A percentile compares a stretch with the other conserved stretches of the same genome.
Evolutionary conservation across 306 rosid genomes (phyloP).

Genomic region (Benincasa hispida): DNA sequence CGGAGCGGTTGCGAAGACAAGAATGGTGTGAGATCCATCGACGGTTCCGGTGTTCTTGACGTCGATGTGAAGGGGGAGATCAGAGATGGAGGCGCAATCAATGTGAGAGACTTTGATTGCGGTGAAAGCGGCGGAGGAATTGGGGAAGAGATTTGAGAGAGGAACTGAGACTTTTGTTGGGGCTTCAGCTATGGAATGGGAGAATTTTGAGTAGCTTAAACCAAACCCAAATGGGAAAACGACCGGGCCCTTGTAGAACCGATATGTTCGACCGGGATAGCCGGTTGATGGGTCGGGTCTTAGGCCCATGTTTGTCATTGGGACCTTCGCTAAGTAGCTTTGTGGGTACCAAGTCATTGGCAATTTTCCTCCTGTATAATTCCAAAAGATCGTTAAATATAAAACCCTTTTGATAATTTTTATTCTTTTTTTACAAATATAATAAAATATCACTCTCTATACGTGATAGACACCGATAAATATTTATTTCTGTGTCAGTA

Average conservation of each 20-base stretch:
- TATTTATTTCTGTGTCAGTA: too few species aligned
- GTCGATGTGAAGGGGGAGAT: conserved; percentile 29
- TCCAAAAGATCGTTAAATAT: neutral
- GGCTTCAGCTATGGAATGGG: conserved; percentile 30
- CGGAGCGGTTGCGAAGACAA: conserved; percentile 47
- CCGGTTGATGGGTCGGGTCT: conserved; percentile 44
- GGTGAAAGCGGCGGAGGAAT: conserved; percentile 23
- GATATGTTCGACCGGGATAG: conserved; percentile 84
- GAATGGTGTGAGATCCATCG: conserved; percentile 67
- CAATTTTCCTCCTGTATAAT: conserved; percentile 29
- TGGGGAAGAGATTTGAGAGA: conserved; percentile 12
- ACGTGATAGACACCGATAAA: too few species aligned
- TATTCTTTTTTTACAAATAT: too few species aligned
- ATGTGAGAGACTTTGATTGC: conserved; percentile 36
- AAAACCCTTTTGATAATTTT: too few species aligned
- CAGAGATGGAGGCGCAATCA: conserved; percentile 25
- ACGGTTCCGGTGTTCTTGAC: conserved; percentile 47
- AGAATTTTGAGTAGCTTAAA: conserved; percentile 50
- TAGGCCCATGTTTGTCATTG: conserved; percentile 84
- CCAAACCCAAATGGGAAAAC: conserved; percentile 80
- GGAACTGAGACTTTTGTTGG: conserved; percentile 31
- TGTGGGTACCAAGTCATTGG: conserved; percentile 96
- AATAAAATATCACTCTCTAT: too few species aligned
- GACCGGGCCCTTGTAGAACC: conserved; percentile 85
- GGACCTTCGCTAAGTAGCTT: conserved; percentile 32